Conservation (phyloP, 169 alveolate genomes). For the Plasmodium blacklocki region DNA sequence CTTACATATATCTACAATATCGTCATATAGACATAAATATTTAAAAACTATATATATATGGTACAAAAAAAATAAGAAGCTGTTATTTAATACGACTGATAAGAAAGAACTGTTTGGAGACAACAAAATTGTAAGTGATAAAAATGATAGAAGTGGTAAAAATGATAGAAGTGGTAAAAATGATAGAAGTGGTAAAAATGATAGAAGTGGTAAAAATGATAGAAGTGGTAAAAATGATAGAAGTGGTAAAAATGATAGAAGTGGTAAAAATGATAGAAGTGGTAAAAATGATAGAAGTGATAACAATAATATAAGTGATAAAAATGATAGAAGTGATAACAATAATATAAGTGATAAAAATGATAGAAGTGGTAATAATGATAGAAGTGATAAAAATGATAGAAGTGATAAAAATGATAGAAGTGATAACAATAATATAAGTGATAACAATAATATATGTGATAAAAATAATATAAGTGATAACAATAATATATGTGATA, state of each 20-base stretch:
- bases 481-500: background rate
- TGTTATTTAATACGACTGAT: constrained; percentile 13
- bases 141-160: background rate
- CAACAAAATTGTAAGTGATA: background rate
- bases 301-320: background rate
- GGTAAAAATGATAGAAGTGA: background rate
- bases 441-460: background rate
- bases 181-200: background rate
- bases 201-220: background rate
- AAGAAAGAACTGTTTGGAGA: background rate
- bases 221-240: background rate
- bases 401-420: background rate
- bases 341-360: background rate
- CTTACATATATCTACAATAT: constrained; percentile 52
- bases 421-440: background rate
- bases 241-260: background rate
- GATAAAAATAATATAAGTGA: background rate
- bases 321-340: background rate
- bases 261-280: background rate
- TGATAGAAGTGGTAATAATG: background rate
- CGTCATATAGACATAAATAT: constrained; percentile 36
- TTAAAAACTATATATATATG: constrained; percentile 44
- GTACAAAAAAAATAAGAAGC: constrained; percentile 37
- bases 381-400: background rate
- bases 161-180: background rate